A percentile compares a stretch with the other conserved stretches of the same genome.
phyloP scores from a whole-genome alignment of 352 stramenopile genomes.

The Phytopythium cucurbitacearum region DNA sequence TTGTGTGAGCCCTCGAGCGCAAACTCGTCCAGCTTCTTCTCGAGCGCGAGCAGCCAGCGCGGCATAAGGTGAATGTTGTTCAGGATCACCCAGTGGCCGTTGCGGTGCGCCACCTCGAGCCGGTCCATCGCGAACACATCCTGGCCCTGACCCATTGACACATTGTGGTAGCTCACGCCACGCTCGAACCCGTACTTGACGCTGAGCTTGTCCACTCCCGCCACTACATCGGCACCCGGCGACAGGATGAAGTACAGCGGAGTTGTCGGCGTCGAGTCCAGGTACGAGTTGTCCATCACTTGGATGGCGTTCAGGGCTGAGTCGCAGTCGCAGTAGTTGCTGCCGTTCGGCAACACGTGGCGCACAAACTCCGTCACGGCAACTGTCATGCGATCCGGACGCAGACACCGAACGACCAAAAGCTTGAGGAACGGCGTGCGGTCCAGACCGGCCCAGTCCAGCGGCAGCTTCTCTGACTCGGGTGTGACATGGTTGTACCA shows the following conservation, averaged over 20 bases:
- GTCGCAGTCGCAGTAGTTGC: slow-evolving; percentile 95
- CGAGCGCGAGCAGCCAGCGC: slow-evolving; percentile 93
- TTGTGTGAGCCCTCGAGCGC: slow-evolving; percentile 90
- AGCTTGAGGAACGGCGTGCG: slow-evolving; percentile 95
- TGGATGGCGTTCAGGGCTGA: slow-evolving; percentile 94
- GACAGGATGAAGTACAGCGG: slow-evolving; percentile 97
- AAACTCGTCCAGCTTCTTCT: slow-evolving; percentile 98
- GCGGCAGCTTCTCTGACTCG: slow-evolving; percentile 95
- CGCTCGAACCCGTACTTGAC: slow-evolving; percentile 95
- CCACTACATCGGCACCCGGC: slow-evolving; percentile 94
- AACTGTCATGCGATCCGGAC: slow-evolving; percentile 93
- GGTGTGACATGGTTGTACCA: slow-evolving; percentile 97
- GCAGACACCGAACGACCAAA: slow-evolving; percentile 92
- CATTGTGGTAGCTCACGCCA: slow-evolving; percentile 96
- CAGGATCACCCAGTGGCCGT: slow-evolving; percentile 97
- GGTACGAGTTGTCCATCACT: slow-evolving; percentile 94
- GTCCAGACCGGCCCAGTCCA: slow-evolving; percentile 96
- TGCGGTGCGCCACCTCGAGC: slow-evolving; percentile 92
- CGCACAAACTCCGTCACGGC: slow-evolving; percentile 95
- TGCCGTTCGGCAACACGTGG: slow-evolving; percentile 89
- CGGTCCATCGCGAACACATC: slow-evolving; percentile 95
- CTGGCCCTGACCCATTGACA: slow-evolving; percentile 97
- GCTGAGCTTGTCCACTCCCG: slow-evolving; percentile 92
- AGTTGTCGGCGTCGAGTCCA: slow-evolving; percentile 93
- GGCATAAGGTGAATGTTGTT: slow-evolving; percentile 99